Conservation (phyloP, 2,329 filamentous ascomycete species). For the Neofusicoccum ribis region DNA sequence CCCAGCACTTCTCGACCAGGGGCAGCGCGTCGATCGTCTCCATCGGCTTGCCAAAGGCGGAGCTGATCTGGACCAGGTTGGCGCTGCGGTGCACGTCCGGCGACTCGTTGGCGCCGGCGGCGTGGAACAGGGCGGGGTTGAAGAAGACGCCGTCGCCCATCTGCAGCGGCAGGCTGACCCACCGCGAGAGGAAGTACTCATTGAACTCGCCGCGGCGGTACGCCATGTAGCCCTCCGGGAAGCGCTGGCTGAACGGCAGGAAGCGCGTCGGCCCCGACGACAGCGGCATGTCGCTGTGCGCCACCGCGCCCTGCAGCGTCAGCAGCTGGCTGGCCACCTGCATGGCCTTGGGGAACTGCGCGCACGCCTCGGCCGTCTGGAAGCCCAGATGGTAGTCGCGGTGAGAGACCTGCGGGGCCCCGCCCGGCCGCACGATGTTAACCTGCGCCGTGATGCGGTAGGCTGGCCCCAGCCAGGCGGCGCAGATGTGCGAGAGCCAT, state of each 20-base stretch:
- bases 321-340: constrained; percentile 59
- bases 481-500: constrained; percentile 54
- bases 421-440: constrained; percentile 63
- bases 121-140: constrained; percentile 64
- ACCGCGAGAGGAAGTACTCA: constrained; percentile 54
- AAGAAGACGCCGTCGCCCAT: constrained; percentile 65
- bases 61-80: constrained; percentile 64
- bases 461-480: constrained; percentile 60
- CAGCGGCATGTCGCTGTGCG: constrained; percentile 61
- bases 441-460: constrained; percentile 64
- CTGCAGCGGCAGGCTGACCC: constrained; percentile 54
- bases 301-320: constrained; percentile 64
- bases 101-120: constrained; percentile 59
- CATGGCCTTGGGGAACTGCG: constrained; percentile 52
- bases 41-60: constrained; percentile 65
- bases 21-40: constrained; percentile 58
- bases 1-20: constrained; percentile 50
- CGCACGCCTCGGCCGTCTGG: constrained; percentile 51
- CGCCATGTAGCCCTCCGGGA: constrained; percentile 59
- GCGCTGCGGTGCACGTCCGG: constrained; percentile 54
- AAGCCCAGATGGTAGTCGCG: constrained; percentile 67
- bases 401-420: constrained; percentile 58
- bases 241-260: constrained; percentile 61
- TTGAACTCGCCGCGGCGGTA: constrained; percentile 57
- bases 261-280: constrained; percentile 61